Base-by-base conservation (phyloP, 371 early-diverging fungal genomes). In the Mucor sp. region DNA sequence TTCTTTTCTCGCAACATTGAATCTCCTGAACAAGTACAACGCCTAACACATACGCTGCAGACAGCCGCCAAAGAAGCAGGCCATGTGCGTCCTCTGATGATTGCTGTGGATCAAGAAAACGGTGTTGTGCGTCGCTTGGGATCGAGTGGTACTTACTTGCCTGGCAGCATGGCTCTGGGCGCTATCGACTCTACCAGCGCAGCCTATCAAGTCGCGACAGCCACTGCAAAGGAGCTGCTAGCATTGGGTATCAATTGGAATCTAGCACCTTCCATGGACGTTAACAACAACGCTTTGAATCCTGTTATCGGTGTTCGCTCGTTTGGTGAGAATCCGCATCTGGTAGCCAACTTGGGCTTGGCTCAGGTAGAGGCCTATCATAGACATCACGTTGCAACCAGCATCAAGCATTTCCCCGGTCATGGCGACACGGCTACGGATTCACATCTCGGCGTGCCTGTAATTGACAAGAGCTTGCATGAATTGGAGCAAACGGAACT, bases 391-490 rank as follows among this genome's bases (percentile, higher is more conserved):
- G 74, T 84, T 1, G 78, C 74, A 0, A 75, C 80, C 0, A 78
- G 80, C 53, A 37, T 75, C 48, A 84, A 84, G 55, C 84, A 84
- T 71, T 81, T 84, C 32, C 84, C 86, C 9, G 86, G 86, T 3
- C 84, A 85, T 63, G 86, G 86, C 19, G 86, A 85, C 53, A 84
- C 86, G 0, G 80, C 78, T 4, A 76, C 78, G 1, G 86, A 85
- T 41, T 82, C 84, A 0, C 84, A 85, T 74, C 44, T 81, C 30
- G 79, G 80, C 21, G 67, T 85, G 0, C 86, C 86, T 9, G 76
- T 82, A 5, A 81, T 83, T 66, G 70, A 82, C 47, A 83, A 82
- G 62, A 60, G 65, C 2, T 19, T 77, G 6, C 55, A 79, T 17
- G 79, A 80, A 15, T 65, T 85, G 7, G 71, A 81, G 11, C 19